phyloP scores from a whole-genome alignment of 2,329 filamentous ascomycete species.

The Corinectria fuckeliana region DNA sequence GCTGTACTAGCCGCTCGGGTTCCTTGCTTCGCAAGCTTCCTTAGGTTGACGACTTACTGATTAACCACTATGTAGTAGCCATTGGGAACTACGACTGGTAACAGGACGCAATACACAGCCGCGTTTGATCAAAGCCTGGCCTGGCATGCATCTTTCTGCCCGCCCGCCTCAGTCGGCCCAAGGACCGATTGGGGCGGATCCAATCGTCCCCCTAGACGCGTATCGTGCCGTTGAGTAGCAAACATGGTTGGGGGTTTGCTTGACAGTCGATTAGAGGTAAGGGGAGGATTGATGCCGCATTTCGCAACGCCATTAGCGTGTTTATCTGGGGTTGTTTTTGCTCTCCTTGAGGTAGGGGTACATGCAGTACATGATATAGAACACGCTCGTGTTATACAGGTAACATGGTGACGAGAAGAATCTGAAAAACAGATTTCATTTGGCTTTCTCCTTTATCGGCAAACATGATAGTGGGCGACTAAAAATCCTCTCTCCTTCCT shows the following conservation, averaged over 20 bases:
- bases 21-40: neutral
- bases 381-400: neutral
- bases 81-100: neutral
- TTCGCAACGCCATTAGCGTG: neutral
- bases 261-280: slow-evolving; percentile 2
- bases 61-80: too few relatives aligned
- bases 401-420: neutral
- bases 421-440: neutral
- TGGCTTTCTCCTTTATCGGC: neutral
- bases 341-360: neutral
- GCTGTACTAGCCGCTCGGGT: neutral
- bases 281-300: neutral
- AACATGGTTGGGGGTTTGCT: slow-evolving; percentile 10
- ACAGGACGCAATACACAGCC: neutral
- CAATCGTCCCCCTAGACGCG: slow-evolving; percentile 10
- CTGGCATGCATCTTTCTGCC: slow-evolving; percentile 4
- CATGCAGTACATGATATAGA: neutral
- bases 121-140: neutral
- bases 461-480: neutral
- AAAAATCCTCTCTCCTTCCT: too few relatives aligned
- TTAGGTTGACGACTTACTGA: too few relatives aligned
- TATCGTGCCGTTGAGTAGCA: slow-evolving; percentile 4
- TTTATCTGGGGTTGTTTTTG: neutral
- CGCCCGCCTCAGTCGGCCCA: neutral
- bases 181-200: slow-evolving; percentile 2